Evolutionary conservation across 345 rosid genomes (phyloP), one percentile per base, ranked within the genome.

Genomic region (Eucalyptus pauciflora): DNA sequence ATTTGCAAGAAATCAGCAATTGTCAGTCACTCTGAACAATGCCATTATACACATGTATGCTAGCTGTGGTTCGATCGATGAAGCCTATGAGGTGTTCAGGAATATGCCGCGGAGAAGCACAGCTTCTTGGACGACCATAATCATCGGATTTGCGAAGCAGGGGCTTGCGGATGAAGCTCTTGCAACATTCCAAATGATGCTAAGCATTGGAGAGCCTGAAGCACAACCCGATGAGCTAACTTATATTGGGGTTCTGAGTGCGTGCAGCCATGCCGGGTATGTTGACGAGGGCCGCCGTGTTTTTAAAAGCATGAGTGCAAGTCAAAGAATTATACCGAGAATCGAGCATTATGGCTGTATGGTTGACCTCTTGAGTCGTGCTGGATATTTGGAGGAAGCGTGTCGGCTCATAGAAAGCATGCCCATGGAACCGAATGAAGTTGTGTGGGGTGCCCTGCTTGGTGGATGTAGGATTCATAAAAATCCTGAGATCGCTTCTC

Each of bases 281-380:
- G 95, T 95, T 45, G 94, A 93, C 13, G 93, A 94, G 92, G 97
- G 96, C 20, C 89, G 89, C 29, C 45, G 51, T 69, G 87, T 93
- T 67, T 95, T 94, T 58, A 89, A 93, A 58, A 92, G 93, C 1
- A 94, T 95, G 94, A 91, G 87, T 87, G 79, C 85, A 86, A 94
- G 88, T 17, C 93, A 90, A 58, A 93, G 90, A 87, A 91, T 94
- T 81, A 92, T 91, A 54, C 96, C 94, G 64, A 89, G 87, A 54
- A 87, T 92, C 10, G 95, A 94, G 92, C 97, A 95, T 90, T 96
- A 94, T 80, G 97, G 97, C 18, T 95, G 96, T 91, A 92, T 96
- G 91, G 96, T 96, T 37, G 97, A 96, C 90, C 86, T 96, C 88
- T 92, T 92, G 79, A 95, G 95, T 71, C 95, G 95, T 58, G 92